These are phyloP conservation scores for Colletotrichum musicola DNA, from an alignment of 2,329 filamentous ascomycete genomes.

Conservation along the genomic window DNA sequence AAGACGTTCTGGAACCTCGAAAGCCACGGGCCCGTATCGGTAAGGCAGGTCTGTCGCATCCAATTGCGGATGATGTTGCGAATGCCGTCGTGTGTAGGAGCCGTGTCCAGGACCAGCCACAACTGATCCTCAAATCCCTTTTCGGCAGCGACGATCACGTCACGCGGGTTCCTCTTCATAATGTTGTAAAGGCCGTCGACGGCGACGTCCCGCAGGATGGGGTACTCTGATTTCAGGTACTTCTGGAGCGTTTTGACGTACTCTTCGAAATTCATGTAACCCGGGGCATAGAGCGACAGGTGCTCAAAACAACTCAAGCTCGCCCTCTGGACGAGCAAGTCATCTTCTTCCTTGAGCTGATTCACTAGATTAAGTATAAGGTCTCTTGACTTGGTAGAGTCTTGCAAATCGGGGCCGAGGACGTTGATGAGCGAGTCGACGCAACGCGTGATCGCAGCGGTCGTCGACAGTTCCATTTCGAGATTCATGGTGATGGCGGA, in stretches of 20 bases:
- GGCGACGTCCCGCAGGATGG: slow-evolving; percentile 81
- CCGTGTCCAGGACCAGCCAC: slow-evolving; percentile 88
- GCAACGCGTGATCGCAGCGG: slow-evolving; percentile 85
- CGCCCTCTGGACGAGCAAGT: slow-evolving; percentile 78
- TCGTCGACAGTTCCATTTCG: slow-evolving; percentile 85
- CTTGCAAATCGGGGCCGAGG: slow-evolving; percentile 93
- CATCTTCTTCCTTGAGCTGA: slow-evolving; percentile 78
- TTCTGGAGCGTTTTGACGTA: slow-evolving; percentile 88
- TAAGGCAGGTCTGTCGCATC: slow-evolving; percentile 89
- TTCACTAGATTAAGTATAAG: slow-evolving; percentile 88
- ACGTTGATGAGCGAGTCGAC: slow-evolving; percentile 98
- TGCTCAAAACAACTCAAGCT: slow-evolving; percentile 90
- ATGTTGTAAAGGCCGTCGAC: slow-evolving; percentile 92
- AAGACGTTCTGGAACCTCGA: slow-evolving; percentile 89
- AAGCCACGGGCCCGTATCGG: slow-evolving; percentile 87
- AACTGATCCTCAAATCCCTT: slow-evolving; percentile 88
- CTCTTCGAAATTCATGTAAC: slow-evolving; percentile 83
- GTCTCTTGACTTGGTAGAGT: slow-evolving; percentile 90
- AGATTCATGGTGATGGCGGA: slow-evolving; percentile 89
- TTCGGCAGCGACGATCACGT: slow-evolving; percentile 82
- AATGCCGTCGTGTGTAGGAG: slow-evolving; percentile 82
- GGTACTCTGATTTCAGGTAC: slow-evolving; percentile 77
- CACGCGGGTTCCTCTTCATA: slow-evolving; percentile 91
- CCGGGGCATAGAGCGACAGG: slow-evolving; percentile 90
- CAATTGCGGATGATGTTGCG: slow-evolving; percentile 91